Base-by-base conservation (phyloP, 169 alveolate genomes). In the Cryptosporidium muris region DNA sequence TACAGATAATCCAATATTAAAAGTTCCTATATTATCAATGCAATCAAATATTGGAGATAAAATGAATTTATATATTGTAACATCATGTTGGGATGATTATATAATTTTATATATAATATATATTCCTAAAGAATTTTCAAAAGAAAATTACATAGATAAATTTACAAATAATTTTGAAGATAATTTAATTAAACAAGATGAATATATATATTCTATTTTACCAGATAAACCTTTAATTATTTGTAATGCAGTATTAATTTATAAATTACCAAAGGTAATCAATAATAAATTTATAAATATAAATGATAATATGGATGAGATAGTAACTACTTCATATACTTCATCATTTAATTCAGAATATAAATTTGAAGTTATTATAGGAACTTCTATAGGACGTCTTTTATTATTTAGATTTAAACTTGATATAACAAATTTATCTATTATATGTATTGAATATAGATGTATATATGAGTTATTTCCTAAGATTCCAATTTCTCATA, bases 31-130 rank as follows among this genome's bases (percentile, higher is more conserved):
- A 40, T 42, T 60, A 9, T 74, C 85, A 40, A 64, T 62, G 43
- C 85, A 74, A 25, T 6, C 7, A 43, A 11, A 16, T 7, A 43
- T 36, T 42, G 58, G 11, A 58, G 16, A 47, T 4, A 14, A 51
- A 6, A 43, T 14, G 7, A 4, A 9, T 58, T 14, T 25, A 51
- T 54, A 52, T 16, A 0, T 51, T 0, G 6, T 58, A 16, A 12
- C 85, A 25, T 52, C 62, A 9, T 74, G 66, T 36, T 74, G 85
- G 85, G 48, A 60, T 54, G 67, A 58, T 7, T 74, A 58, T 25
- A 7, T 74, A 47, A 63, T 60, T 3, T 14, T 74, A 43, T 74
- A 74, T 48, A 47, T 16, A 47, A 7, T 64, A n/a, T 16, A 45
- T 1, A 64, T 47, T 4, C 36, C 9, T 8, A 34, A 47, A 47